Evolutionary conservation across 768 basidiomycete genomes (phyloP), one percentile per base, ranked within the genome.

Genomic region (Pleurotus tuoliensis): DNA sequence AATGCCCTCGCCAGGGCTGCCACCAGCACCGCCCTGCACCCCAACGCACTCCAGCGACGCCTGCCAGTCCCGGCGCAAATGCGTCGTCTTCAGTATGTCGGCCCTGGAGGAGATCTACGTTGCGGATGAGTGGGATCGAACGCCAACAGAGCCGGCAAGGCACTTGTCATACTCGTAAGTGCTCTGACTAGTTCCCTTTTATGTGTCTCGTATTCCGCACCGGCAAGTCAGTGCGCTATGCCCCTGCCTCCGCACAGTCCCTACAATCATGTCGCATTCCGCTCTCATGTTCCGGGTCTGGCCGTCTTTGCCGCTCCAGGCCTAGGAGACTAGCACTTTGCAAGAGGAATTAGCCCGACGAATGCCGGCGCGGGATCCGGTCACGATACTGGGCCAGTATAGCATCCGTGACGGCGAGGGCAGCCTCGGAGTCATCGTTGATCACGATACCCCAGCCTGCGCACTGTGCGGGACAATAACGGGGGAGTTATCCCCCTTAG

Each of bases 121-220:
- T 27, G 89, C 86, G 3, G 89, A 91, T 66, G 87, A 88, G 56
- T 90, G 89, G 89, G 89, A 91, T 67, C 78, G 89, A 13, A 88
- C 86, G 1, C 88, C 89, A 2, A 77, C 78, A 2, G 84, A 87
- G 40, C 82, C 86, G 22, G 79, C 85, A 5, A 76, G 76, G 30
- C 79, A 76, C 58, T 70, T 90, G 61, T 78, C 82, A 2, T 90
- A 88, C 64, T 78, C 84, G 87, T 90, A 66, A 78, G 86, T 81
- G 30, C 30, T 34, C 30, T 34, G 8, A 34, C 30, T 34, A 34
- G 30, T 27, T 22, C 12, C 40, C 18, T 27, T 45, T 7, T 18
- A 48, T 39, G 41, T 55, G 37, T 61, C 53, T 47, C 55, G 55
- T 57, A 47, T 45, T 27, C 37, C 30, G 20, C 45, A 54, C 54